Evolutionary conservation across 805 yeast species (phyloP), one percentile per base, ranked within the genome.

Genomic region (Kluyveromyces wickerhamii): DNA sequence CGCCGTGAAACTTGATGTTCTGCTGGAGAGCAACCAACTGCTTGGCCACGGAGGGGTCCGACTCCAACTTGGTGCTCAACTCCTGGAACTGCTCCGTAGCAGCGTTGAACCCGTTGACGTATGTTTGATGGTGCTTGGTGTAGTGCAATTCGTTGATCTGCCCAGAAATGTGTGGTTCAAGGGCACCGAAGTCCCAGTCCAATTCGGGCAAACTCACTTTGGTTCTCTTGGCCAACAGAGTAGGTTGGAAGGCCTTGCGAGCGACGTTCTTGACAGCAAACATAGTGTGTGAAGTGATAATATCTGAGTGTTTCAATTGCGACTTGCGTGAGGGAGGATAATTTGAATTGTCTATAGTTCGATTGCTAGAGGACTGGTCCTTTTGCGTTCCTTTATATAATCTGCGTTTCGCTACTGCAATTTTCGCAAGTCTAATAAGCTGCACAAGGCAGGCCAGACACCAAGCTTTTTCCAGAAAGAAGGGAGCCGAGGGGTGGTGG

Each of bases 61-160:
- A 67, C 42, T 79, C 82, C 42, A 78, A 73, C 36, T 67, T 66
- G 25, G 63, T 60, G 40, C 71, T 53, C 31, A 94, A 87, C 48
- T 74, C 82, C 9, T 72, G 71, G 34, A 76, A 67, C 63, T 84
- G 79, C 60, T 82, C 94, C 46, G 72, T 59, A 16, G 92, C 86
- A 17, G 77, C 62, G 66, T 86, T 87, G 67, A 74, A 83, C 31
- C 92, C 88, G 56, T 72, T 81, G 47, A 85, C 95, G 54, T 86
- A 86, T 21, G 95, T 83, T 64, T 84, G 92, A 60, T 86, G 95
- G 63, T 86, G 96, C 69, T 87, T 87, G 46, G 77, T 71, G 72
- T 86, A 82, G 66, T 86, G 96, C 35, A 78, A 45, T 60, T 82
- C 92, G 62, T 84, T 87, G 65, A 86, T 86, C 57, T 83, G 76